Evolutionary conservation across 1,139 yeast species (phyloP).

Genomic region (Geotrichum bryndzae): DNA sequence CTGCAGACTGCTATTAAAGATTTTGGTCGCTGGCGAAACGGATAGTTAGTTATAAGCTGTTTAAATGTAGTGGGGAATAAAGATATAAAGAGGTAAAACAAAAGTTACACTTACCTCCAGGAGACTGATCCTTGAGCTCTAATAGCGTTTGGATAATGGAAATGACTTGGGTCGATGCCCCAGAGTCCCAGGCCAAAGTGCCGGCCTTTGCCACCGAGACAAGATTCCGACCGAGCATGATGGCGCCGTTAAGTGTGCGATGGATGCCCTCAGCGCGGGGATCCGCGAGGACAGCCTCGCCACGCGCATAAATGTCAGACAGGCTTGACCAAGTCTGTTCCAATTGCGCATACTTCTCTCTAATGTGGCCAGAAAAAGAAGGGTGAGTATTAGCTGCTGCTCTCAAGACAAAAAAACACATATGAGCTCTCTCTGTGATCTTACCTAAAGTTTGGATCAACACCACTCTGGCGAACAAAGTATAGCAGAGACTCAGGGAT

Average conservation of each 20-base stretch:
- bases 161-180: slow-evolving; percentile 8
- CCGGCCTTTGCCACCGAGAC: slow-evolving; percentile 22
- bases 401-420: background rate
- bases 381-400: background rate
- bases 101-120: slow-evolving; percentile 7
- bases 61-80: background rate
- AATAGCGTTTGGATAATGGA: background rate
- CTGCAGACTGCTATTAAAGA: slow-evolving; percentile 19
- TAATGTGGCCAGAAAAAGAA: background rate
- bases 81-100: background rate
- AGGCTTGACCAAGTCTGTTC: slow-evolving; percentile 5
- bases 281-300: background rate
- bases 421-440: background rate
- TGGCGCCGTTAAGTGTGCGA: slow-evolving; percentile 22
- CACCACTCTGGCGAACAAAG: slow-evolving; percentile 15
- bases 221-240: slow-evolving; percentile 24
- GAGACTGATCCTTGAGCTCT: background rate
- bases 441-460: slow-evolving; percentile 14
- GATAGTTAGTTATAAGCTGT: background rate
- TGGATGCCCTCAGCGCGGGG: slow-evolving; percentile 8
- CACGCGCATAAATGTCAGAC: background rate
- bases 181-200: slow-evolving; percentile 18
- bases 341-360: slow-evolving; percentile 6
- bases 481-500: slow-evolving; percentile 14
- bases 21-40: slow-evolving; percentile 10